phyloP scores from a whole-genome alignment of 202 grass and related monocot species.

The Panicum virgatum region DNA sequence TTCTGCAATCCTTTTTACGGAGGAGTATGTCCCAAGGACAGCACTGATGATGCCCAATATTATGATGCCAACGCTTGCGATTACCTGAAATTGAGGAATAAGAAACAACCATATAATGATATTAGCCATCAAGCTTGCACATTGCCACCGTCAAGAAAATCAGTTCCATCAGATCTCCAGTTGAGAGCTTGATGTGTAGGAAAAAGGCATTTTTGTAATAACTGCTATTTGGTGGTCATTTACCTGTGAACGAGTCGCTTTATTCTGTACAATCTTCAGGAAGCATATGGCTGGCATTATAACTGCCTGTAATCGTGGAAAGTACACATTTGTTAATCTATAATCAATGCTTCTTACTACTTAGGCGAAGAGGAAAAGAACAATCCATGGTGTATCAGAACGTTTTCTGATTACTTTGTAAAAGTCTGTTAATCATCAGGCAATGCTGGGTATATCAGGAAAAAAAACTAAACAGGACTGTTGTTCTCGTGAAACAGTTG shows the following conservation, averaged over 20 bases:
- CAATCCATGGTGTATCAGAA: not conserved
- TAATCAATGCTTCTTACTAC: not conserved
- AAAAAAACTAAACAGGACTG: not conserved
- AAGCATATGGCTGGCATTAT: constrained; percentile 89
- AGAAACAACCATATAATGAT: not conserved
- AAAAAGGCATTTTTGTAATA: not conserved
- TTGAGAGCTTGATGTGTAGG: not conserved
- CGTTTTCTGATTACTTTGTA: not conserved
- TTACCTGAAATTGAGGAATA: constrained; percentile 54
- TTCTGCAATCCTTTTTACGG: constrained; percentile 48
- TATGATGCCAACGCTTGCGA: constrained; percentile 49
- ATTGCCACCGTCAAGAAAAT: not conserved
- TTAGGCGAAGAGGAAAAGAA: not conserved
- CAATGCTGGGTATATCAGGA: not conserved
- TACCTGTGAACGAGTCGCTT: constrained; percentile 80
- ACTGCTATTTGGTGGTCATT: not conserved
- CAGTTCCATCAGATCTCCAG: not conserved
- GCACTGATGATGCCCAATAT: constrained; percentile 53
- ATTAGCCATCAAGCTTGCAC: not conserved
- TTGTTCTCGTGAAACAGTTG: not conserved
- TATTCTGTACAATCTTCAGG: constrained; percentile 66
- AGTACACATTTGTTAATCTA: not conserved
- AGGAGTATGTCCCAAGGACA: constrained; percentile 69
- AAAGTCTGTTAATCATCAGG: not conserved
- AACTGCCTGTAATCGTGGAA: constrained; percentile 56